phyloP scores from a whole-genome alignment of 768 basidiomycete genomes.

The Tylopilus vinaceipallidus region DNA sequence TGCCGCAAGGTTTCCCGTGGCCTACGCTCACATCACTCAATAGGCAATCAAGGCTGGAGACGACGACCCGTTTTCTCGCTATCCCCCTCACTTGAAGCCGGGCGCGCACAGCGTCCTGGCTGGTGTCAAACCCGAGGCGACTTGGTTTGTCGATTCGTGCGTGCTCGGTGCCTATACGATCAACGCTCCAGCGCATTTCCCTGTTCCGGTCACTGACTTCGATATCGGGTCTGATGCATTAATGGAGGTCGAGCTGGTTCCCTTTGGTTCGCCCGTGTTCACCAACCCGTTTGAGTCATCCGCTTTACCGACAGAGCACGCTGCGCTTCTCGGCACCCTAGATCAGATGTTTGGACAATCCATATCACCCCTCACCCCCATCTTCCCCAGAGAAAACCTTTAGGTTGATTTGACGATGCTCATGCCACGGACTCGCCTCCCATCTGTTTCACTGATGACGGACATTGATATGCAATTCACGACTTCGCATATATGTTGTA shows the following conservation, averaged over 20 bases:
- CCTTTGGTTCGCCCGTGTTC: slow-evolving; percentile 30
- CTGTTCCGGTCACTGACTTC: slow-evolving; percentile 10
- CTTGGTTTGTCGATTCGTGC: slow-evolving; percentile 26
- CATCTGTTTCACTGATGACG: too few species aligned
- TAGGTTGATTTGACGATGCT: slow-evolving; percentile 5
- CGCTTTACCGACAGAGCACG: background rate
- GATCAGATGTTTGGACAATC: slow-evolving; percentile 33
- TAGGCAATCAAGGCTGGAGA: slow-evolving; percentile 10
- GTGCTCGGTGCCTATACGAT: slow-evolving; percentile 20
- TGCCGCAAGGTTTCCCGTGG: background rate
- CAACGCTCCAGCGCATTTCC: background rate
- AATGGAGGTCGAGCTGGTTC: slow-evolving; percentile 5
- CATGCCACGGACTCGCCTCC: background rate
- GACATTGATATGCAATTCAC: background rate
- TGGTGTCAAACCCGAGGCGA: slow-evolving; percentile 33
- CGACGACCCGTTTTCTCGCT: background rate
- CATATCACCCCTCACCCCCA: slow-evolving; percentile 22
- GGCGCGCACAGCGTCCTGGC: slow-evolving; percentile 22
- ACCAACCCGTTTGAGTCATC: slow-evolving; percentile 28
- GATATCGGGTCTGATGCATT: slow-evolving; percentile 9
- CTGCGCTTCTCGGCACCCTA: slow-evolving; percentile 19
- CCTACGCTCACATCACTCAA: slow-evolving; percentile 8
- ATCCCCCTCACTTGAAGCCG: slow-evolving; percentile 24
- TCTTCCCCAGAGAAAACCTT: slow-evolving; percentile 11
- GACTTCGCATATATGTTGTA: slow-evolving; percentile 6